A percentile compares a stretch with the other conserved stretches of the same genome.
Conservation (phyloP, 2,329 filamentous ascomycete genomes). For the Fusarium sp. region DNA sequence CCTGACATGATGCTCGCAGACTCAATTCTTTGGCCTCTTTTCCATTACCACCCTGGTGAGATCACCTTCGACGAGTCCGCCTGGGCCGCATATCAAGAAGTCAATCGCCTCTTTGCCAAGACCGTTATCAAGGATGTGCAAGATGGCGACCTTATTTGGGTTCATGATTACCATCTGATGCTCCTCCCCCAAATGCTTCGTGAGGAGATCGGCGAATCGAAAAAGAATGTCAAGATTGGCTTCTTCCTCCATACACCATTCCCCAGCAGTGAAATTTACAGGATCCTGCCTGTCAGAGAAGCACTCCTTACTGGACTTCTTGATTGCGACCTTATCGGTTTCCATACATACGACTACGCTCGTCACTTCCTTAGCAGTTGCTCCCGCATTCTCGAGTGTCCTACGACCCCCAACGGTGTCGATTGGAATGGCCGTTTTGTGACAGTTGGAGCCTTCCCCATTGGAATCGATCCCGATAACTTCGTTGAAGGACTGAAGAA, state of each 20-base stretch:
- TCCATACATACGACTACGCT: constrained; percentile 99
- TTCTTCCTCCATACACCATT: constrained; percentile 99
- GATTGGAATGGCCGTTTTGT: constrained; percentile 90
- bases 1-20: constrained; percentile 60
- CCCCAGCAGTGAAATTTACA: constrained; percentile 95
- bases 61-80: constrained; percentile 97
- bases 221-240: constrained; percentile 95
- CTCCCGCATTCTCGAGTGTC: constrained; percentile 83
- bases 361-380: constrained; percentile 96
- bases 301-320: constrained; percentile 87
- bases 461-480: constrained; percentile 97
- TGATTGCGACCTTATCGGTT: constrained; percentile 94
- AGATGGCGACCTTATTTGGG: constrained; percentile 96
- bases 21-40: constrained; percentile 97
- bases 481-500: constrained; percentile 90
- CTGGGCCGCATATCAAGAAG: constrained; percentile 92
- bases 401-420: constrained; percentile 91
- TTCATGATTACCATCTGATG: constrained; percentile 99
- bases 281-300: constrained; percentile 92
- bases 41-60: constrained; percentile 98
- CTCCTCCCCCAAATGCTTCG: constrained; percentile 94
- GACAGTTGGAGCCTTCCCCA: constrained; percentile 94
- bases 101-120: constrained; percentile 91
- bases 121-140: constrained; percentile 86
- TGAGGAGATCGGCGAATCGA: constrained; percentile 81